These are phyloP conservation scores for Cryptosporidium parvum DNA, from an alignment of 169 alveolate species.

Conservation along the genomic window DNA sequence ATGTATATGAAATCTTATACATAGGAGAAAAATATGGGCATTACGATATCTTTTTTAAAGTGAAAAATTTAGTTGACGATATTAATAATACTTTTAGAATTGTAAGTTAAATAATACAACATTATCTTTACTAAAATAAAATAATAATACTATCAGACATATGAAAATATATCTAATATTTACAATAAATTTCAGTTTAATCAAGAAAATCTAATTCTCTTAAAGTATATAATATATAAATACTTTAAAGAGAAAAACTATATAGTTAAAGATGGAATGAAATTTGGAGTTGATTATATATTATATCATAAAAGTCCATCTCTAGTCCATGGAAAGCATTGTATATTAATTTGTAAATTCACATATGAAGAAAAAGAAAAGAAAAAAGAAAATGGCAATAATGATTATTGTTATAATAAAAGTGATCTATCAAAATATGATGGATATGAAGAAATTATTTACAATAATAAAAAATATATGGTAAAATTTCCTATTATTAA, in stretches of 20 bases:
- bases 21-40: conserved; percentile 17
- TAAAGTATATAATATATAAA: conserved; percentile 12
- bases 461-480: conserved; percentile 6
- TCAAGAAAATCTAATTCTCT: neutral
- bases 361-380: neutral
- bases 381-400: too few species aligned
- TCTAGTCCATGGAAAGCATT: conserved; percentile 14
- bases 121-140: neutral
- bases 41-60: neutral
- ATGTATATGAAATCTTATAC: conserved; percentile 26
- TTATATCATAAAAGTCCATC: conserved; percentile 17
- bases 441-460: conserved; percentile 14
- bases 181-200: neutral
- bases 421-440: neutral
- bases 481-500: conserved; percentile 18
- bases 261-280: conserved; percentile 42
- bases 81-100: neutral
- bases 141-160: conserved; percentile 2
- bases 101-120: conserved; percentile 10
- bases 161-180: conserved; percentile 6
- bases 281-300: conserved; percentile 55
- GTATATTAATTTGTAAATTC: conserved; percentile 44
- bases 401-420: neutral
- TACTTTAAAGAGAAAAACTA: conserved; percentile 34
- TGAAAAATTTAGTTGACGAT: neutral